Evolutionary conservation across 305 asterid species (phyloP).

Genomic region (Fraxinus velutina): DNA sequence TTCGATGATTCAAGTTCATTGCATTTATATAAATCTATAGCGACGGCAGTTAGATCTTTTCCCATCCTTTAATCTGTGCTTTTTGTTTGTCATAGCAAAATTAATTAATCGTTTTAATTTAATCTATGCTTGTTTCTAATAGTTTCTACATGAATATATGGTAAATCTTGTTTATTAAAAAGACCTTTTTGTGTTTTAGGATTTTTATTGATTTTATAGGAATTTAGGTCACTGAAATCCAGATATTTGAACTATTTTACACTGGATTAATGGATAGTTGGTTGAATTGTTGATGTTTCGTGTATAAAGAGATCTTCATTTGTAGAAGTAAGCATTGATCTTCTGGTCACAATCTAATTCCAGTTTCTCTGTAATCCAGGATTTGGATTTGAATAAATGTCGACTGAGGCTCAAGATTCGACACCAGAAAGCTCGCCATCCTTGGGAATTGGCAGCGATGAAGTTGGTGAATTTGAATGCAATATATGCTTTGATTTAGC

Average conservation of each 20-base stretch:
- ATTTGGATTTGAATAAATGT: slow-evolving; percentile 33
- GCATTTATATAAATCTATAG: background rate
- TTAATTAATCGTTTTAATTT: background rate
- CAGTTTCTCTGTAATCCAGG: background rate
- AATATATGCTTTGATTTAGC: slow-evolving; percentile 74
- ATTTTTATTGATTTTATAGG: background rate
- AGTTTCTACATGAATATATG: background rate
- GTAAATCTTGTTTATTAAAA: background rate
- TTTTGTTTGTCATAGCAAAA: background rate
- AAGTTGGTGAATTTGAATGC: slow-evolving; percentile 64
- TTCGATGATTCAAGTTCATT: background rate
- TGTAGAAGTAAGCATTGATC: background rate
- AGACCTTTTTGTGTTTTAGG: background rate
- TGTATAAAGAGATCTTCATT: background rate
- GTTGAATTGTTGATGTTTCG: background rate
- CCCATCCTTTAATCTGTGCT: background rate
- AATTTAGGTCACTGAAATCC: background rate
- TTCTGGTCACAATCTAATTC: background rate
- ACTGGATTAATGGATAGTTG: background rate
- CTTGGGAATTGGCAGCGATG: slow-evolving; percentile 34
- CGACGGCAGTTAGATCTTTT: background rate
- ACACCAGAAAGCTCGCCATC: slow-evolving; percentile 31
- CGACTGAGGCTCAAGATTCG: slow-evolving; percentile 36
- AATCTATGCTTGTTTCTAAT: background rate
- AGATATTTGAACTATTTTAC: slow-evolving; percentile 1